phyloP scores from a whole-genome alignment of 345 rosid genomes.

The Dimocarpus longan region DNA sequence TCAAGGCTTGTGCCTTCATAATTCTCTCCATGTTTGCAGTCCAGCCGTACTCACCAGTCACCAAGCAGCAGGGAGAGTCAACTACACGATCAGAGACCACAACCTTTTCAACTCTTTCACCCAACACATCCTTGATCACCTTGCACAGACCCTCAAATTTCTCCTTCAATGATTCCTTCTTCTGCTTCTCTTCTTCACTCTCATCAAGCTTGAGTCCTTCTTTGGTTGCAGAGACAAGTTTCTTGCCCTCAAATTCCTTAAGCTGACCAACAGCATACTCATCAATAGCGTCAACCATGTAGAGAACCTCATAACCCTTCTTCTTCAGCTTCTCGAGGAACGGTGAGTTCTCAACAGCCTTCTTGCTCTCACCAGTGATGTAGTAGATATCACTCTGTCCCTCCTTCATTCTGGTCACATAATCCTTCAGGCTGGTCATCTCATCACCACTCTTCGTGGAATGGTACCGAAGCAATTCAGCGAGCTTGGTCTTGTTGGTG shows the following conservation, averaged over 20 bases:
- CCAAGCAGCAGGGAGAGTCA: slow-evolving; percentile 88
- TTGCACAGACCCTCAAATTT: slow-evolving; percentile 86
- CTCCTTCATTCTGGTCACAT: slow-evolving; percentile 95
- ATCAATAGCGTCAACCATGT: slow-evolving; percentile 87
- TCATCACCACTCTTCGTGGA: slow-evolving; percentile 95
- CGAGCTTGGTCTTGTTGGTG: slow-evolving; percentile 72
- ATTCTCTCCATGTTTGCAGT: slow-evolving; percentile 94
- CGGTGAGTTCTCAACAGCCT: slow-evolving; percentile 92
- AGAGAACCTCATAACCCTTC: slow-evolving; percentile 82
- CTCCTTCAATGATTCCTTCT: slow-evolving; percentile 61
- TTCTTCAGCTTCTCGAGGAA: slow-evolving; percentile 93
- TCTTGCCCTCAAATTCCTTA: slow-evolving; percentile 87
- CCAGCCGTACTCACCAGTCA: slow-evolving; percentile 86
- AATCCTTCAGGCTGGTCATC: slow-evolving; percentile 85
- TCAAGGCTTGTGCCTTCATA: slow-evolving; percentile 88
- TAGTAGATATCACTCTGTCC: slow-evolving; percentile 79
- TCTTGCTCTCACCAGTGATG: slow-evolving; percentile 93
- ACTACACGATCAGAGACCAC: slow-evolving; percentile 85
- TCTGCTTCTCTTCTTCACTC: slow-evolving; percentile 77
- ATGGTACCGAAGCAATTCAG: slow-evolving; percentile 82
- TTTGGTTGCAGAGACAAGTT: slow-evolving; percentile 85
- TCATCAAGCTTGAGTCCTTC: slow-evolving; percentile 83
- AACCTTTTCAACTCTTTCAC: slow-evolving; percentile 83
- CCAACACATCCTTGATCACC: slow-evolving; percentile 80
- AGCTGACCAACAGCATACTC: slow-evolving; percentile 87